These are phyloP conservation scores for Delphinella strobiligena DNA, from an alignment of 2,329 filamentous ascomycete genomes.

Conservation along the genomic window DNA sequence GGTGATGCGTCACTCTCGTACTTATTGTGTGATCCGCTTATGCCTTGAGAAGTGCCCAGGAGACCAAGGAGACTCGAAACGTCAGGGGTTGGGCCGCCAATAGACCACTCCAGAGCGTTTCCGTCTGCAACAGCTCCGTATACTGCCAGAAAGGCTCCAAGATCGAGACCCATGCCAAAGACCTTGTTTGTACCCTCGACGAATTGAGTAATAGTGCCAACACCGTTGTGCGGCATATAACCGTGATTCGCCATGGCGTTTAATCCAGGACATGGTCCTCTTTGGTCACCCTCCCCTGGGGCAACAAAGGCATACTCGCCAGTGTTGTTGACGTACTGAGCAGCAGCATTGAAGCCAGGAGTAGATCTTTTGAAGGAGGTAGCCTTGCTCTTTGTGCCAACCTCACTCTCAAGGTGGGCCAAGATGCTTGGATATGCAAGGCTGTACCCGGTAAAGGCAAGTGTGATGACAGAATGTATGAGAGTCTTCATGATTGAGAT, in stretches of 20 bases:
- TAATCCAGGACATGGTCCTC: constrained; percentile 17
- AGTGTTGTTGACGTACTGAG: constrained; percentile 18
- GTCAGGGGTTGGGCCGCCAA: constrained; percentile 13
- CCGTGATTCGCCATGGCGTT: constrained; percentile 16
- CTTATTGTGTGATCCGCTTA: constrained; percentile 19
- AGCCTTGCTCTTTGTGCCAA: not conserved
- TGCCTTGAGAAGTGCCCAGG: constrained; percentile 12
- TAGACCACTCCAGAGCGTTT: constrained; percentile 16
- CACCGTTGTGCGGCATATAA: constrained; percentile 19
- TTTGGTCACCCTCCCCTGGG: constrained; percentile 14
- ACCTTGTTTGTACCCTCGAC: constrained; percentile 18
- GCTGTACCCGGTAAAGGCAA: constrained; percentile 7
- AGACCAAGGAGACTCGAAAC: constrained; percentile 9
- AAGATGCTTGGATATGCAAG: constrained; percentile 10
- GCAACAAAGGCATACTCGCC: constrained; percentile 17
- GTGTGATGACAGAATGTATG: too few relatives aligned
- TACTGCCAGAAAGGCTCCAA: constrained; percentile 21
- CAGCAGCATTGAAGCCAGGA: constrained; percentile 16
- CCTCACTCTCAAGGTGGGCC: constrained; percentile 7
- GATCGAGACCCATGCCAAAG: constrained; percentile 23
- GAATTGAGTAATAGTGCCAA: constrained; percentile 22
- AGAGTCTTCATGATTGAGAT: too few relatives aligned
- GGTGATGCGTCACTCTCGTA: constrained; percentile 24
- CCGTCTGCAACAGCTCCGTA: constrained; percentile 22
- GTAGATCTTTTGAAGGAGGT: not conserved